Evolutionary conservation across 108 stramenopile species (phyloP).

Genomic region (Stephanodiscus minutulus): DNA sequence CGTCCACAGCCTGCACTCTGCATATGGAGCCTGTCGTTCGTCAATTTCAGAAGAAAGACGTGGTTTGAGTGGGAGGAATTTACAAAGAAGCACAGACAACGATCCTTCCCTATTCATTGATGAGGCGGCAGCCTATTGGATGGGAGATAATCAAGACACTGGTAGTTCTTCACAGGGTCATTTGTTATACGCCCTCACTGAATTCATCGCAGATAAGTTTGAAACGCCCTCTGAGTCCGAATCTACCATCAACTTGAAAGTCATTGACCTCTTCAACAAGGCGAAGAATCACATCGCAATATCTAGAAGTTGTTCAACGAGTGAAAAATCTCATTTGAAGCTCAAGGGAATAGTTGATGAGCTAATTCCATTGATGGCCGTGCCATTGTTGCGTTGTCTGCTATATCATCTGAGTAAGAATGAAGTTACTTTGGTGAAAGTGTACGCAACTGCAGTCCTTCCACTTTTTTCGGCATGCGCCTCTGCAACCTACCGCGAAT

Average conservation of each 20-base stretch:
- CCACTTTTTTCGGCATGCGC: constrained; percentile 72
- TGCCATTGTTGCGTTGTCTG: constrained; percentile 70
- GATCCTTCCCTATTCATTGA: constrained; percentile 73
- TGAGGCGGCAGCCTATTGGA: constrained; percentile 84
- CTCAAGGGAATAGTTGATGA: constrained; percentile 59
- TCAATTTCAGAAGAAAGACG: constrained; percentile 52
- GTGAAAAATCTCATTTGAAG: constrained; percentile 51
- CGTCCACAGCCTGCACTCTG: constrained; percentile 59
- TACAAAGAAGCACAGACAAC: constrained; percentile 2
- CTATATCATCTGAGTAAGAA: constrained; percentile 57
- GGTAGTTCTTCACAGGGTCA: constrained; percentile 71
- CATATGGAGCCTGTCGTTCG: constrained; percentile 37
- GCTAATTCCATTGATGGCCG: constrained; percentile 69
- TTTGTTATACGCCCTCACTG: constrained; percentile 76
- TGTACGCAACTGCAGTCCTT: constrained; percentile 72
- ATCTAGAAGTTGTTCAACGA: constrained; percentile 66
- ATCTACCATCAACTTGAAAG: constrained; percentile 63
- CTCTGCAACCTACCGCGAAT: constrained; percentile 49
- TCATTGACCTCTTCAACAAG: constrained; percentile 75
- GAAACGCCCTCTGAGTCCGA: constrained; percentile 54
- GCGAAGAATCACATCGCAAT: constrained; percentile 75
- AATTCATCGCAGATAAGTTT: constrained; percentile 63
- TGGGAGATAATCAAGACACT: constrained; percentile 78
- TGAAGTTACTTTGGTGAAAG: constrained; percentile 56
- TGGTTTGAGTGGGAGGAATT: constrained; percentile 33